phyloP scores from a whole-genome alignment of 257 asterid species.

The Misopates orontium region DNA sequence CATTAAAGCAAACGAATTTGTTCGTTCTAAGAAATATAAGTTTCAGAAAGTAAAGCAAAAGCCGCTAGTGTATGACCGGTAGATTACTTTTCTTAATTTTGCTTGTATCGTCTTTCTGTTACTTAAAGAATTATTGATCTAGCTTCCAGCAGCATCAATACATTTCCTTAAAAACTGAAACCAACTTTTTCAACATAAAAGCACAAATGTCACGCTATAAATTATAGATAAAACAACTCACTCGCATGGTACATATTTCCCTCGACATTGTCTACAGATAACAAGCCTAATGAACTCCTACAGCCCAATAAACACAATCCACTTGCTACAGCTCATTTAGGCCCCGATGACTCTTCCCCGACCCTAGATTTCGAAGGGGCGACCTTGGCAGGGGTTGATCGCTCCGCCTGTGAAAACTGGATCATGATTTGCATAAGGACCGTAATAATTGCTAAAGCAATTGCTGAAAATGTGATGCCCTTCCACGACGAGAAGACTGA shows the following conservation, averaged over 20 bases:
- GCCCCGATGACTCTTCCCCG: constrained; percentile 23
- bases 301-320: neutral
- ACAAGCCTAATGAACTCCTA: neutral
- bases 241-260: neutral
- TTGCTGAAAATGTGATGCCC: constrained; percentile 57
- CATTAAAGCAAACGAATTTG: too few relatives aligned
- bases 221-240: too few relatives aligned
- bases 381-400: constrained; percentile 69
- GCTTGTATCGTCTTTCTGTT: too few relatives aligned
- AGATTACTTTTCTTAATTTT: too few relatives aligned
- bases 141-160: too few relatives aligned
- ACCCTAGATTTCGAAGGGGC: constrained; percentile 50
- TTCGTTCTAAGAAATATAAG: too few relatives aligned
- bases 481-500: constrained; percentile 85
- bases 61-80: too few relatives aligned
- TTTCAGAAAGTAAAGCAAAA: too few relatives aligned
- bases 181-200: neutral
- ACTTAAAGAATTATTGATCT: too few relatives aligned
- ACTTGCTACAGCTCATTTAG: neutral
- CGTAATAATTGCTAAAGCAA: constrained; percentile 57
- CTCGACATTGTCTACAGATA: neutral
- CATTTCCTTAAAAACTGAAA: too few relatives aligned
- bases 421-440: constrained; percentile 89
- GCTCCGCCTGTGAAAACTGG: constrained; percentile 81
- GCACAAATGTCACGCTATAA: neutral